Base-by-base conservation (phyloP, 148 eudicot species). In the Vaccinium vitisidaea region DNA sequence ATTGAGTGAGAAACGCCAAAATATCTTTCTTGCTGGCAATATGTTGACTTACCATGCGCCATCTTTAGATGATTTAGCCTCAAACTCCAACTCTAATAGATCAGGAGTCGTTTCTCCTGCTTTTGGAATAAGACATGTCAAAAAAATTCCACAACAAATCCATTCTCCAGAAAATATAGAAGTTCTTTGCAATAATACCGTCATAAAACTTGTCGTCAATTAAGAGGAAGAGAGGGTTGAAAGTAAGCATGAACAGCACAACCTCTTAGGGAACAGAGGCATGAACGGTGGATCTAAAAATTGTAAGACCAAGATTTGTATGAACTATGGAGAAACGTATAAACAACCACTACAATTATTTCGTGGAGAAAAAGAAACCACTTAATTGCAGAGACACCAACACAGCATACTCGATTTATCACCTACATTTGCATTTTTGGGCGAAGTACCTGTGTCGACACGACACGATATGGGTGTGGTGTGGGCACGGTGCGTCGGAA, bases 21-120 rank as follows among this genome's bases (percentile, higher is more conserved):
- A 77, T 69, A 81, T 49, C n/a, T 46, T 32, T 77, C 16, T 49
- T 43, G 50, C 63, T 80, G 39, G 55, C 53, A 13, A 86, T 56
- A 63, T 23, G 27, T 76, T 59, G 79, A 76, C 89, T 90, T 89
- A 95, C 98, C 98, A 95, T 61, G 98, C 98, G 82, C 91, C 95
- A 86, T 95, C 69, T 63, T 63, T 89, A 59, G 95, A 86, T 84
- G 98, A 95, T 83, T 86, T 93, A 59, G 98, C 98, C 88, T 95
- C 98, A 83, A 94, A 95, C 84, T 94, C 93, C 87, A 94, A 83
- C 79, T 88, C 87, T 76, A 93, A 92, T 32, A 89, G 83, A 86
- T 89, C 94, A 63, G 84, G 89, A 67, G 70, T 80, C 83, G 91
- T 89, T 84, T 86, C 91, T 46, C 91, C 92, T 86, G 87, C 89